Evolutionary conservation across 176 grass and related monocot species (phyloP), one percentile per base, ranked within the genome.

Genomic region (Musa troglodytarum): DNA sequence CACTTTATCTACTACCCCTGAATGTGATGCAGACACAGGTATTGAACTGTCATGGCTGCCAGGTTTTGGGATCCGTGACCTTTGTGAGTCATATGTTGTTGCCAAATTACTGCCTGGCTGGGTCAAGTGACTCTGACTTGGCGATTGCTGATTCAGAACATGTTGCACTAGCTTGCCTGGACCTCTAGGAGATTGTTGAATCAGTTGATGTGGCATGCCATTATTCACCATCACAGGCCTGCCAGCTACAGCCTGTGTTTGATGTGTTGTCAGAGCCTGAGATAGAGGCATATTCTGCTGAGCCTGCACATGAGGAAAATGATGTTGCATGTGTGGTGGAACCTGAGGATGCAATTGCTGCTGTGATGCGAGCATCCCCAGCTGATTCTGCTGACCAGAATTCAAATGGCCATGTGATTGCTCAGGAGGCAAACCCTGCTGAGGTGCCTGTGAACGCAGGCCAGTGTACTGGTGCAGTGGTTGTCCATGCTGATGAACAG

Each of bases 401-500:
- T 89, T 84, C 69, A 65, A 69, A 65, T 85, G 72, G 58, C 72
- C 67, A 66, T 65, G 67, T 71, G 75, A 55, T 17, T 82, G 82
- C 8, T 71, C 54, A 8, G 73, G 53, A 49, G 83, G 76, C 69
- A 89, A 80, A 70, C 83, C 81, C 81, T 86, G 89, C 49, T 73
- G 81, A 19, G 70, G 68, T 81, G 80, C 58, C 21, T 92, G 90
- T 19, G 71, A 49, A 75, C 78, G 79, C 50, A 89, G 78, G 19
- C 71, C 79, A 65, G 90, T 58, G 65, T 92, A 43, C 77, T 73
- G 79, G 54, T 64, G 77, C 74, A 73, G 55, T 54, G 57, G 52
- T 68, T 81, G 89, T 52, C 72, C 74, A 54, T 86, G 86, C 72
- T 83, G 80, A 13, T 87, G 82, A 78, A 75, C 81, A 83, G 84